Evolutionary conservation across 768 basidiomycete genomes (phyloP), one percentile per base, ranked within the genome.

Genomic region (Hirschioporus abietinus): DNA sequence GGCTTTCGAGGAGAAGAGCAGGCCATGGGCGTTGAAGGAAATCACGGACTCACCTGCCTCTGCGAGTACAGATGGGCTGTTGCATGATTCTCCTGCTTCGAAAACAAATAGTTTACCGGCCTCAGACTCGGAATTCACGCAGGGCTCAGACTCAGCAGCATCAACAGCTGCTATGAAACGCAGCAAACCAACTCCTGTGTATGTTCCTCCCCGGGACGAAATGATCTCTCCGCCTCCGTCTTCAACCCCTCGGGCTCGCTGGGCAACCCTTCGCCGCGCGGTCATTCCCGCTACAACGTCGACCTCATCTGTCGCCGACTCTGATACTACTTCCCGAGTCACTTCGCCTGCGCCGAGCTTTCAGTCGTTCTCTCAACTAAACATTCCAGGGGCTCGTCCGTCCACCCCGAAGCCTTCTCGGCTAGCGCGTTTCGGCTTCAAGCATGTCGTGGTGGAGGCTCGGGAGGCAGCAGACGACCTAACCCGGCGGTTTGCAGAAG

Each of bases 401-500:
- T 57, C 58, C 34, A 77, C 84, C 0, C 82, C 84, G 10, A 87
- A 85, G 69, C 79, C 79, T 5, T 85, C 83, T 35, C 78, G 83
- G 17, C 80, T 80, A 7, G 80, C 76, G 15, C 74, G 80, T 60
- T 74, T 88, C 15, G 87, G 84, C 1, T 86, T 89, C 69, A 81
- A 81, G 61, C 87, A 90, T 25, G 84, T 89, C 15, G 88, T 90
- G 0, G 89, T 91, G 35, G 82, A 86, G 66, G 88, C 79, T 2
- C 82, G 82, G 27, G 87, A 85, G 65, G 78, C 80, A 57, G 77
- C 78, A 23, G 75, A 78, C 0, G 84, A 86, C 58, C 83, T 87
- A 62, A 74, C 76, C 18, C 79, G 79, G 17, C 81, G 78, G 69
- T 82, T 90, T 63, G 78, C 82, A 4, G 81, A 83, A 64, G 88